Evolutionary conservation across 2,329 filamentous ascomycete species (phyloP).

Genomic region (Hypoxylon sp.): DNA sequence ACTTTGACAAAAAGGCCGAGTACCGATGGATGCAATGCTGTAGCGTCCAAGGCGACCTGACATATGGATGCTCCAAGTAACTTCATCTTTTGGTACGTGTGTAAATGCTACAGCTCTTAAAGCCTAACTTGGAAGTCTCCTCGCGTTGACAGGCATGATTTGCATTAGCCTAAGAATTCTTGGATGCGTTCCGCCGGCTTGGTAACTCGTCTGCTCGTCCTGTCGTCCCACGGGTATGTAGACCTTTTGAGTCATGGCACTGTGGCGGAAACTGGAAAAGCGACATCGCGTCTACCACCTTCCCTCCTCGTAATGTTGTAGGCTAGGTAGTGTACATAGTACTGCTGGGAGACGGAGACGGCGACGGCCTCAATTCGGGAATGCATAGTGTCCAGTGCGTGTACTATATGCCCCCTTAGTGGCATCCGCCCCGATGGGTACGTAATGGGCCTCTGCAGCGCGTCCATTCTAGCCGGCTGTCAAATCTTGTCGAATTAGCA

Average conservation of each 20-base stretch:
- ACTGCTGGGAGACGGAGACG: too few relatives aligned
- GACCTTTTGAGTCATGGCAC: slow-evolving; percentile 37
- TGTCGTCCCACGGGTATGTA: slow-evolving; percentile 2
- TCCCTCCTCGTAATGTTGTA: slow-evolving; percentile 26
- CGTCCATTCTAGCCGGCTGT: slow-evolving; percentile 41
- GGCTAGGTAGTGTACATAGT: too few relatives aligned
- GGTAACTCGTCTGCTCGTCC: slow-evolving; percentile 28
- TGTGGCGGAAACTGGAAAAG: slow-evolving; percentile 31
- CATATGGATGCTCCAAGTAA: background rate
- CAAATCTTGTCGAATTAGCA: slow-evolving; percentile 41
- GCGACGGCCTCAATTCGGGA: slow-evolving; percentile 37
- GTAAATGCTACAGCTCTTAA: slow-evolving; percentile 6
- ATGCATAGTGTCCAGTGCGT: slow-evolving; percentile 31
- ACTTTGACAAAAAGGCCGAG: slow-evolving; percentile 27
- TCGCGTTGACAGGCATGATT: slow-evolving; percentile 32
- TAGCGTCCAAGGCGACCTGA: slow-evolving; percentile 5
- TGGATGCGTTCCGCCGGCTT: slow-evolving; percentile 34
- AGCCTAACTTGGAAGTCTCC: slow-evolving; percentile 23
- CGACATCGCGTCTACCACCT: slow-evolving; percentile 16
- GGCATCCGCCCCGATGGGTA: slow-evolving; percentile 43
- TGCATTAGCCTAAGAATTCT: slow-evolving; percentile 31
- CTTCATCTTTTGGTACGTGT: slow-evolving; percentile 11
- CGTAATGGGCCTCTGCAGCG: slow-evolving; percentile 31
- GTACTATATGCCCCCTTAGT: slow-evolving; percentile 25
- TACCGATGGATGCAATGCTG: slow-evolving; percentile 15